Percentiles rank a stretch among this genome's conserved stretches.
Evolutionary conservation across 2,329 filamentous ascomycete genomes (phyloP).

Genomic region (Calonectria montana): DNA sequence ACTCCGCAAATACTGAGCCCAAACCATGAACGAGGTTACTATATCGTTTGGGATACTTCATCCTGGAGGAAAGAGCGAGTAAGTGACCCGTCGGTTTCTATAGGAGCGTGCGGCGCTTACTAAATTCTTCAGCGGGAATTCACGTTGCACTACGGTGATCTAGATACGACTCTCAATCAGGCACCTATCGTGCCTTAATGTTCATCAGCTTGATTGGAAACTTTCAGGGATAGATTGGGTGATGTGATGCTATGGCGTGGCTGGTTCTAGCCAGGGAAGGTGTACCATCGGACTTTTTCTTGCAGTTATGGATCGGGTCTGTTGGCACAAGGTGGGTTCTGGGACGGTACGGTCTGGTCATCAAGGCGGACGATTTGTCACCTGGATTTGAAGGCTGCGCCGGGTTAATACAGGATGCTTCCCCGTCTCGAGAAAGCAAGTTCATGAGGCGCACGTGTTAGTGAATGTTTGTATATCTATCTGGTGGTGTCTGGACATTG

Average conservation of each 20-base stretch:
- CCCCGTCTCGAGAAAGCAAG: conserved; percentile 29
- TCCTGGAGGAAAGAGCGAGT: conserved; percentile 73
- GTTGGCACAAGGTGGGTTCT: conserved; percentile 38
- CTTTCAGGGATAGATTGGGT: conserved; percentile 9
- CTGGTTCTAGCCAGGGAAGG: conserved; percentile 33
- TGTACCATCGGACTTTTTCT: conserved; percentile 45
- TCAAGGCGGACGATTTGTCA: conserved; percentile 41
- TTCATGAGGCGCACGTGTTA: not conserved
- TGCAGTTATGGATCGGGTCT: conserved; percentile 46
- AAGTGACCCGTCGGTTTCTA: conserved; percentile 45
- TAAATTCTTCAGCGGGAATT: conserved; percentile 64
- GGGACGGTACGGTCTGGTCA: conserved; percentile 46
- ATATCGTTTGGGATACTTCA: conserved; percentile 73
- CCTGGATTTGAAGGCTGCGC: conserved; percentile 38
- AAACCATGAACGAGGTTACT: conserved; percentile 72
- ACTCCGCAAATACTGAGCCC: conserved; percentile 69
- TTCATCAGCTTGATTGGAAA: conserved; percentile 25
- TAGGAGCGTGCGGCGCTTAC: conserved; percentile 20
- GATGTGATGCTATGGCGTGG: conserved; percentile 27
- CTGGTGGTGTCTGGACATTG: not conserved
- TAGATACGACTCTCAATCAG: conserved; percentile 62
- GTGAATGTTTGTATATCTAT: conserved; percentile 16
- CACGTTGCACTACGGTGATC: conserved; percentile 70
- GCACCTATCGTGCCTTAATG: conserved; percentile 44
- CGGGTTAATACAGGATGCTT: conserved; percentile 43